These are phyloP conservation scores for Syzygium aqueum DNA, from an alignment of 345 rosid genomes.

Conservation along the genomic window DNA sequence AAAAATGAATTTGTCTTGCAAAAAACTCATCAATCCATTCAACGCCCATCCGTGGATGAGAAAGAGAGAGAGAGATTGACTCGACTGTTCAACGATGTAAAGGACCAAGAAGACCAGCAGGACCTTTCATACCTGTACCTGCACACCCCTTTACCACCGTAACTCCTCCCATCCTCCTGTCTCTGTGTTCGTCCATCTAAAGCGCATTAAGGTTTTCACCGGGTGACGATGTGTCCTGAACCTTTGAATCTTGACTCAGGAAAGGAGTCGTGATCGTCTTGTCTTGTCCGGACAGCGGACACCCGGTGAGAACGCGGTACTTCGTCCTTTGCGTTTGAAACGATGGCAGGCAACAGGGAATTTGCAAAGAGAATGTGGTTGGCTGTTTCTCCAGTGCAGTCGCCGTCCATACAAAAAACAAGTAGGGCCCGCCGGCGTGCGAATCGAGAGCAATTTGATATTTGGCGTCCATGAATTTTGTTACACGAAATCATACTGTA, in stretches of 20 bases:
- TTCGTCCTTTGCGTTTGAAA: background rate
- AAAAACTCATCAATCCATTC: background rate
- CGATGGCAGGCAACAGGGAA: background rate
- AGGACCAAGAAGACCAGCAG: background rate
- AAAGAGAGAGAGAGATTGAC: background rate
- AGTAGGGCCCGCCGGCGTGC: background rate
- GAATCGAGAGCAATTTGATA: background rate
- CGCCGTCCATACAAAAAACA: background rate
- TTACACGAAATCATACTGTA: background rate
- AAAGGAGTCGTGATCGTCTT: background rate
- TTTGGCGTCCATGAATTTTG: background rate
- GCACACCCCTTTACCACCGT: background rate
- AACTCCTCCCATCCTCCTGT: background rate
- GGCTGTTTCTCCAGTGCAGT: background rate
- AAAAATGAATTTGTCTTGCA: background rate
- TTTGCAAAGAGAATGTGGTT: background rate
- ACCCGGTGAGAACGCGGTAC: background rate
- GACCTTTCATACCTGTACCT: background rate
- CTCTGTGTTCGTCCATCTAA: background rate
- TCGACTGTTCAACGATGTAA: background rate
- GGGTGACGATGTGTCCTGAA: background rate
- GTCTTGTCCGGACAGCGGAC: background rate
- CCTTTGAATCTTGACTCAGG: background rate
- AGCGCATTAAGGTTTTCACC: background rate
- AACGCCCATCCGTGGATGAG: background rate